Base-by-base conservation (phyloP, 805 yeast species). In the Candida nemodendra region DNA sequence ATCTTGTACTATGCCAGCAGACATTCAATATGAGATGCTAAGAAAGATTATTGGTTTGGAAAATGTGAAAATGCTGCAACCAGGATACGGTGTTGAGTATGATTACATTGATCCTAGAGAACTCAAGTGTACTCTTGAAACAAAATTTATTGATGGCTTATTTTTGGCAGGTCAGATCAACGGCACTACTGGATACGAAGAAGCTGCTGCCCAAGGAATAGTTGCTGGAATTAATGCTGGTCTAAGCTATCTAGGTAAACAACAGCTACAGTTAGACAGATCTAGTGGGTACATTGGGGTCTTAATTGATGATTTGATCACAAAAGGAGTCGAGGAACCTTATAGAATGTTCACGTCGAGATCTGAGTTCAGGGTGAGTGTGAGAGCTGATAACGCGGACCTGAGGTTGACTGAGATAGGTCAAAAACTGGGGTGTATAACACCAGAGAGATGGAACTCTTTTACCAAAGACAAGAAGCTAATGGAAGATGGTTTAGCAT, bases 161-260 rank as follows among this genome's bases (percentile, higher is more conserved):
- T 93, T 65, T 58, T 66, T 93, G 30, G 99, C 99, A 0, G 99
- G 99, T 1, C 99, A 93, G 61, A 93, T 93, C 28, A 93, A 93
- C 56, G 99, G 99, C 23, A 93, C 99, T 0, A 93, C 99, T 0
- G 99, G 99, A 0, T 93, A 93, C 53, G 99, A 93, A 65, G 99
- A 93, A 59, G 99, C 99, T 0, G 96, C 96, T 2, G 84, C 98
- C 0, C 99, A 93, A 56, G 99, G 99, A 1, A 72, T 88, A 37
- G 65, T 93, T 30, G 99, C 99, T 1, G 99, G 99, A 8, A 81
- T 90, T 27, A 93, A 93, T 60, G 97, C 99, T 0, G 96, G 96
- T 0, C 65, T 88, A 18, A 52, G 79, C 12, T 56, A 62, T 9
- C 54, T 52, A 22, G 56, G 57, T 7, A 52, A 61, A 18, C 62